These are phyloP conservation scores for Blattamonas nauphoetae DNA, from an alignment of 78 protist genomes.

Conservation along the genomic window DNA sequence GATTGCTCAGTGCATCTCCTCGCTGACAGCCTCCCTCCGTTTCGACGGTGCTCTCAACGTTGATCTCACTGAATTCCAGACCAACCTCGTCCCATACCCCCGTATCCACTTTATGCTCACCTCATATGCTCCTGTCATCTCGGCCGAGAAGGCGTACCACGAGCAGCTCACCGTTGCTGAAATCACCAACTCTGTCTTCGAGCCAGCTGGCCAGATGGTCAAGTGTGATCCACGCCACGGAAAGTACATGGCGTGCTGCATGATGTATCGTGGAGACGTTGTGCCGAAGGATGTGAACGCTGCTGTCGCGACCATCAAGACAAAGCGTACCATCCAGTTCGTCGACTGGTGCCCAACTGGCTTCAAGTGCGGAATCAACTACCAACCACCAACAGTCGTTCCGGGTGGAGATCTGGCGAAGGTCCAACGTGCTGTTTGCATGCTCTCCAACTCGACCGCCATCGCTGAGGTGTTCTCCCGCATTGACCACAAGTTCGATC, in stretches of 20 bases:
- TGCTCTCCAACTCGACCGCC: conserved; percentile 94
- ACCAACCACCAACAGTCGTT: conserved; percentile 86
- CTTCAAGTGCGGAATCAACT: too few relatives aligned
- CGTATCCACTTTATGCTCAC: conserved; percentile 70
- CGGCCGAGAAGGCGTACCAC: too few relatives aligned
- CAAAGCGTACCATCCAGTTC: conserved; percentile 85
- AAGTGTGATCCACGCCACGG: too few relatives aligned
- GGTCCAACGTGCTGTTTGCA: conserved; percentile 83
- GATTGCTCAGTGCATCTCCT: too few relatives aligned
- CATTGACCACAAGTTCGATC: conserved; percentile 77
- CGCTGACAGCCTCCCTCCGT: too few relatives aligned
- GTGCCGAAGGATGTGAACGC: too few relatives aligned
- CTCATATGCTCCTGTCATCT: conserved; percentile 90
- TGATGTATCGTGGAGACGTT: conserved; percentile 96
- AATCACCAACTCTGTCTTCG: conserved; percentile 88
- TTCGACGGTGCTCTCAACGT: conserved; percentile 92
- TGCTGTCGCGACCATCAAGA: conserved; percentile 92
- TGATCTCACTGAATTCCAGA: conserved; percentile 95
- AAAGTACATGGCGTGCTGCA: too few relatives aligned
- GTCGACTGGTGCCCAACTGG: too few relatives aligned
- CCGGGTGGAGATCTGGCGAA: conserved; percentile 94
- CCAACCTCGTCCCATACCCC: conserved; percentile 95
- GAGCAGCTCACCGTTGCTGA: conserved; percentile 89
- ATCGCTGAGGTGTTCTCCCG: conserved; percentile 89
- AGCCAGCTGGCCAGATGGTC: too few relatives aligned